phyloP scores from a whole-genome alignment of 306 rosid genomes.

The Fagus sylvatica region DNA sequence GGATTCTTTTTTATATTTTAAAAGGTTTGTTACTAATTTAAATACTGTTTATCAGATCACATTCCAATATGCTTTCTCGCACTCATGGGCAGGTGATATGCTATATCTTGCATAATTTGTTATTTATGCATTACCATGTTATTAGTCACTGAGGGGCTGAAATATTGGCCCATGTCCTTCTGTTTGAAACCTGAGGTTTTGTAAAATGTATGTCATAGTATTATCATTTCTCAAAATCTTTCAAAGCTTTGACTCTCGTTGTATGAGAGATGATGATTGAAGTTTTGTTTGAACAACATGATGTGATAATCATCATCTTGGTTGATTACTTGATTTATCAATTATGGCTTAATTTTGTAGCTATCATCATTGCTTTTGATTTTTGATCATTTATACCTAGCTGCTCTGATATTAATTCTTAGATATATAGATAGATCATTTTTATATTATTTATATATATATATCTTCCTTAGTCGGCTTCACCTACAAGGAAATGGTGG shows the following conservation, averaged over 20 bases:
- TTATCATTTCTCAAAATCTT: slow-evolving; percentile 1
- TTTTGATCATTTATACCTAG: background rate
- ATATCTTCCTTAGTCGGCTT: slow-evolving; percentile 67
- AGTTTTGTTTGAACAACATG: background rate
- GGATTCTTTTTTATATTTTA: background rate
- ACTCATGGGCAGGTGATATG: slow-evolving; percentile 85
- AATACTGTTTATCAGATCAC: slow-evolving; percentile 39
- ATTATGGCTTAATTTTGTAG: background rate
- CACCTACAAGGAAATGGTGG: slow-evolving; percentile 96
- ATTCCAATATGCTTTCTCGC: slow-evolving; percentile 76
- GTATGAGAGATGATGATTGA: background rate
- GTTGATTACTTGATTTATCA: background rate
- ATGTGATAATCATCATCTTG: slow-evolving; percentile 10
- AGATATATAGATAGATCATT: slow-evolving; percentile 2
- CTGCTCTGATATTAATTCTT: background rate
- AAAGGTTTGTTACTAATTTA: background rate
- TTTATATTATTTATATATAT: too few relatives aligned
- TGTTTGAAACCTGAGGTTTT: slow-evolving; percentile 1
- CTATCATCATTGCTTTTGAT: background rate
- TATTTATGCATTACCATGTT: slow-evolving; percentile 7
- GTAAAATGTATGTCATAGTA: background rate
- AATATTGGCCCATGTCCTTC: background rate
- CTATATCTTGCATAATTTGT: slow-evolving; percentile 21
- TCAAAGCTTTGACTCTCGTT: background rate
- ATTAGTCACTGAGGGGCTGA: slow-evolving; percentile 1